Evolutionary conservation across 257 asterid genomes (phyloP), one percentile per base, ranked within the genome.

Genomic region (Petunia axillaris): DNA sequence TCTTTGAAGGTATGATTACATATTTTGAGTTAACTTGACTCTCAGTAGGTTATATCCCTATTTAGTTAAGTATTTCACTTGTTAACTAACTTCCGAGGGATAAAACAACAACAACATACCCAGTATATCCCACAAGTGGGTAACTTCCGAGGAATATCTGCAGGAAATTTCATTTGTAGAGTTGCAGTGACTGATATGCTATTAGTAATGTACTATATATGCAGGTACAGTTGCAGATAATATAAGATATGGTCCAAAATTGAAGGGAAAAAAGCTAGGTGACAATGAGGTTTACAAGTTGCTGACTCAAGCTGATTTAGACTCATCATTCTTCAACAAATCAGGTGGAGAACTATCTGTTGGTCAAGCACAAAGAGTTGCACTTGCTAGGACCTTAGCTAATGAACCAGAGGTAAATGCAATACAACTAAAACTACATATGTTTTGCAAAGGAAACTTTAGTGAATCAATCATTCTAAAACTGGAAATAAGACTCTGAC

Each of bases 291-390:
- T 93, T 38, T 57, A 86, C 81, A 85, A 86, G 84, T 79, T 93
- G 83, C 91, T 92, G 13, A 70, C 88, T 81, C 91, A 92, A 44
- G 96, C 92, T 40, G 98, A 93, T 76, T 89, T 93, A 5, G 93
- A 93, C 78, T 76, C 91, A 58, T 85, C 94, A 25, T 89, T 92
- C 87, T 89, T 84, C 83, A 75, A 76, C 84, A 93, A 89, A 85
- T 63, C 91, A 1, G 93, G 90, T 7, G 84, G 88, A 50, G 96
- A 91, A 80, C 82, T 93, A 70, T 93, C 98, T 4, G 94, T 91
- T 44, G 98, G 97, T 62, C 97, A 93, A 85, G 97, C 94, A 76
- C 98, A 93, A 84, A 87, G 97, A 79, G 97, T 92, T 44, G 98
- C 97, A 44, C 94, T 93, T 14, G 97, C 97, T 37, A 88, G 98